These are phyloP conservation scores for Dovyalis caffra DNA, from an alignment of 345 rosid species.

Conservation along the genomic window DNA sequence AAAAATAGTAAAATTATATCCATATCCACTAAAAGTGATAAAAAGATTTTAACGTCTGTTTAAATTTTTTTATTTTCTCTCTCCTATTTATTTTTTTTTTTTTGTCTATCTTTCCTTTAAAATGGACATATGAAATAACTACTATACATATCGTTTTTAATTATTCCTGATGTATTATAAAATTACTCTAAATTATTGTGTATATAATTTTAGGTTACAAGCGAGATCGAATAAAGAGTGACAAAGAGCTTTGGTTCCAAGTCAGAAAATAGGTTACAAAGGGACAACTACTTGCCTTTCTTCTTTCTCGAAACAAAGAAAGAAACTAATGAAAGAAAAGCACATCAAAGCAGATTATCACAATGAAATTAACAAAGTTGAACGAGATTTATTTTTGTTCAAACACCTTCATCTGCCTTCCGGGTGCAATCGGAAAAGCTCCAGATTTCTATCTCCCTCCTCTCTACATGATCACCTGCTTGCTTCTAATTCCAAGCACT, in stretches of 20 bases:
- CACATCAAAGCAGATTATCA: conserved; percentile 9
- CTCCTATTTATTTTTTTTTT: too few relatives aligned
- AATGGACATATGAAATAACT: too few relatives aligned
- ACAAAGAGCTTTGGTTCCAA: conserved; percentile 22
- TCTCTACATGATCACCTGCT: conserved; percentile 37
- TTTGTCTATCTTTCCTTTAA: too few relatives aligned
- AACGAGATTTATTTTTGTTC: background rate
- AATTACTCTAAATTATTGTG: too few relatives aligned
- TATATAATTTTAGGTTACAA: too few relatives aligned
- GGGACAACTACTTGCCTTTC: conserved; percentile 14
- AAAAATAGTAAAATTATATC: too few relatives aligned
- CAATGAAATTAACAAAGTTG: background rate
- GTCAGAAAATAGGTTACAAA: conserved; percentile 27
- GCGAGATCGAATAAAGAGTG: conserved; percentile 7
- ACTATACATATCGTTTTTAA: too few relatives aligned
- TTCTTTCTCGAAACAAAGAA: conserved; percentile 7
- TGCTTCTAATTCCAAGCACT: conserved; percentile 54
- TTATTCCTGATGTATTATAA: too few relatives aligned
- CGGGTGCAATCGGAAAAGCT: conserved; percentile 95
- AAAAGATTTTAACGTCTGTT: too few relatives aligned
- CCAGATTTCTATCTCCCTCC: conserved; percentile 68
- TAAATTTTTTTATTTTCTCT: too few relatives aligned
- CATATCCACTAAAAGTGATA: too few relatives aligned
- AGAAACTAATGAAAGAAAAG: too few relatives aligned
- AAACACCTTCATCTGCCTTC: conserved; percentile 55